Evolutionary conservation across 106 monocot species (phyloP).

Genomic region (Allium fistulosum): DNA sequence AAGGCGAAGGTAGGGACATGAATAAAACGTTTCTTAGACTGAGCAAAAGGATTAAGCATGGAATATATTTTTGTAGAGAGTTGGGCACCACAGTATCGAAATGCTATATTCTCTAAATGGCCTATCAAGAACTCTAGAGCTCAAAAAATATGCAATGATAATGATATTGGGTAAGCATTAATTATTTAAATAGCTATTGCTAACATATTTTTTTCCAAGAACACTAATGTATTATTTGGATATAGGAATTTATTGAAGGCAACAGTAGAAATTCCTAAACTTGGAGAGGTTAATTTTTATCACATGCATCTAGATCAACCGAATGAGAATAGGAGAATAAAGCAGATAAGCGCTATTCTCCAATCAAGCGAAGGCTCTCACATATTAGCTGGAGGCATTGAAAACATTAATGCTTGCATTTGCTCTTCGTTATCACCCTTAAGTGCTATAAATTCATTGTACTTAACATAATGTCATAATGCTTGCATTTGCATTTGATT

Average conservation of each 20-base stretch:
- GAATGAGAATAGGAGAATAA: slow-evolving; percentile 88
- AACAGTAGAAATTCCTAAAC: slow-evolving; percentile 45
- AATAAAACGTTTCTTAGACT: slow-evolving; percentile 71
- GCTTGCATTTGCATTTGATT: too few species aligned
- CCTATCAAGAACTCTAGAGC: slow-evolving; percentile 63
- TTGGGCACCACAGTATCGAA: slow-evolving; percentile 63
- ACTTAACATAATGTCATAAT: too few species aligned
- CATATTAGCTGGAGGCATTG: slow-evolving; percentile 70
- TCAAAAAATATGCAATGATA: slow-evolving; percentile 60
- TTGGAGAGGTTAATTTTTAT: slow-evolving; percentile 46
- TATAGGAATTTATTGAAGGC: slow-evolving; percentile 83
- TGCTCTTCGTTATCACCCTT: too few species aligned
- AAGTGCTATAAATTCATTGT: too few species aligned
- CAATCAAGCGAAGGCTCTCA: slow-evolving; percentile 51
- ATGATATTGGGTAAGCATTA: slow-evolving; percentile 46
- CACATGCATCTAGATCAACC: slow-evolving; percentile 94
- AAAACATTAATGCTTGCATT: too few species aligned
- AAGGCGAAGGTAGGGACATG: slow-evolving; percentile 87
- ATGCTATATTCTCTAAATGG: slow-evolving; percentile 80
- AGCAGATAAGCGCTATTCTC: slow-evolving; percentile 67
- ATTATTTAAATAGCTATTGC: slow-evolving; percentile 24
- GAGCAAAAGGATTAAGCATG: slow-evolving; percentile 80
- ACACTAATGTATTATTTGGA: too few species aligned
- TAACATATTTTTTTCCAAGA: too few species aligned
- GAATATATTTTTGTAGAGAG: slow-evolving; percentile 84